Base-by-base conservation (phyloP, 345 rosid genomes). In the Melastoma malabathricum region DNA sequence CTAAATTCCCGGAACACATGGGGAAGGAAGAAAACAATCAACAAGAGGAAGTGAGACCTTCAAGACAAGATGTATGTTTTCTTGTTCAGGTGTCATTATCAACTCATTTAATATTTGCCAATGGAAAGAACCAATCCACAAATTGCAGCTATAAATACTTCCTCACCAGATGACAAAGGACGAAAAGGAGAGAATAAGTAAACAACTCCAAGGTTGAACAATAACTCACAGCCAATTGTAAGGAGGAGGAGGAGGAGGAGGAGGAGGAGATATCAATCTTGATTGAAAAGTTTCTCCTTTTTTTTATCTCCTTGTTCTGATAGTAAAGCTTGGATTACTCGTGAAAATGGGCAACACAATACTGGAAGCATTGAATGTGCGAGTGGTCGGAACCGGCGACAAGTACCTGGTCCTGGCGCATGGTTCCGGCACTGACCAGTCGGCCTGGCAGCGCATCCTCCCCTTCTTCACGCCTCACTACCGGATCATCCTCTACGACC, bases 391-490 rank as follows among this genome's bases (percentile, higher is more conserved):
- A 20, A 59, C 75, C 27, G 79, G 79, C 25, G 73, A 74, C 15
- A 57, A 46, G 48, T 39, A 50, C 61, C 55, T 74, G 18, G 73
- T 74, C 43, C 56, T 74, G 8, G 75, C 75, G 20, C 79, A 74
- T 46, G 79, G 79, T 4, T 45, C 64, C 59, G 79, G 79, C 43
- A 74, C 79, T 10, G 75, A 74, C 52, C 79, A 74, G 56, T 74
- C 79, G 31, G 66, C 79, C 13, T 74, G 79, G 79, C 73, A 74
- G 39, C 79, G 79, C 56, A 74, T 74, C 61, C 73, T 74, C 46
- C 79, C 73, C 19, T 59, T 52, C 47, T 67, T 74, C 64, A 52
- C 62, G 29, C 60, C 55, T 9, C 59, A 54, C 56, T 70, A 70
- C 68, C 48, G 57, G 17, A 44, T 74, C 12, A 55, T 74, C 48